Percentiles rank a stretch among this genome's conserved stretches.
These are phyloP conservation scores for Sodiomyces alkalinus DNA, from an alignment of 2,329 filamentous ascomycete species.

Conservation along the genomic window DNA sequence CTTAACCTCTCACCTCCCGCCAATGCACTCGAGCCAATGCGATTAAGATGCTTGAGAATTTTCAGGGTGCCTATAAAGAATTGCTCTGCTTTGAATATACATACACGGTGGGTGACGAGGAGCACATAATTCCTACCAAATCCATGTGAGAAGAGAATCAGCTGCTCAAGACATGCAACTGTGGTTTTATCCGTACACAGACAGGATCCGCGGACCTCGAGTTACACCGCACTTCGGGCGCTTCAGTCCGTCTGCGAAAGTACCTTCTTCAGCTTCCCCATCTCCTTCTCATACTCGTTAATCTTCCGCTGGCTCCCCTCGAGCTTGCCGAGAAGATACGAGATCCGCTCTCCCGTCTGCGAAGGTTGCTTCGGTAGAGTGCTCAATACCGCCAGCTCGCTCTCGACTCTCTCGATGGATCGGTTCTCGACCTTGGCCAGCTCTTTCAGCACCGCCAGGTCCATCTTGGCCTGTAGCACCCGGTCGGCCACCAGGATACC, in stretches of 20 bases:
- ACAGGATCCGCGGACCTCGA: not conserved
- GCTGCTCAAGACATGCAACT: too few relatives aligned
- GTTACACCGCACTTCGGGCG: not conserved
- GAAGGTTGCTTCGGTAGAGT: slow-evolving; percentile 53
- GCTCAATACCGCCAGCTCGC: slow-evolving; percentile 58
- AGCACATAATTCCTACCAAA: too few relatives aligned
- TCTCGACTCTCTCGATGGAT: slow-evolving; percentile 64
- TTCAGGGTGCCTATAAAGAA: too few relatives aligned
- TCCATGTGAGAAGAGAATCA: too few relatives aligned
- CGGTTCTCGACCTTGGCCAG: slow-evolving; percentile 56
- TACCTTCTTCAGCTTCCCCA: slow-evolving; percentile 55
- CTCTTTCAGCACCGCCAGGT: slow-evolving; percentile 54
- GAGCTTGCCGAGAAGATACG: slow-evolving; percentile 62
- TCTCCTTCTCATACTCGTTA: slow-evolving; percentile 57
- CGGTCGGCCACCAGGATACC: slow-evolving; percentile 52
- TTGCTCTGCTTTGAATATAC: too few relatives aligned
- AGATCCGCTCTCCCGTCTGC: slow-evolving; percentile 50
- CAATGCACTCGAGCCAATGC: too few relatives aligned
- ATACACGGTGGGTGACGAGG: too few relatives aligned
- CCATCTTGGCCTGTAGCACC: slow-evolving; percentile 59
- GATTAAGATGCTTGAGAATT: too few relatives aligned
- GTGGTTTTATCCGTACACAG: too few relatives aligned
- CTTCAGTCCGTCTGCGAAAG: too few relatives aligned
- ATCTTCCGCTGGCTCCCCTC: slow-evolving; percentile 61
- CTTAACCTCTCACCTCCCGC: too few relatives aligned